A percentile compares a stretch with the other conserved stretches of the same genome.
Conservation (phyloP, 2,329 filamentous ascomycete genomes). For the Lizonia empirigonia region DNA sequence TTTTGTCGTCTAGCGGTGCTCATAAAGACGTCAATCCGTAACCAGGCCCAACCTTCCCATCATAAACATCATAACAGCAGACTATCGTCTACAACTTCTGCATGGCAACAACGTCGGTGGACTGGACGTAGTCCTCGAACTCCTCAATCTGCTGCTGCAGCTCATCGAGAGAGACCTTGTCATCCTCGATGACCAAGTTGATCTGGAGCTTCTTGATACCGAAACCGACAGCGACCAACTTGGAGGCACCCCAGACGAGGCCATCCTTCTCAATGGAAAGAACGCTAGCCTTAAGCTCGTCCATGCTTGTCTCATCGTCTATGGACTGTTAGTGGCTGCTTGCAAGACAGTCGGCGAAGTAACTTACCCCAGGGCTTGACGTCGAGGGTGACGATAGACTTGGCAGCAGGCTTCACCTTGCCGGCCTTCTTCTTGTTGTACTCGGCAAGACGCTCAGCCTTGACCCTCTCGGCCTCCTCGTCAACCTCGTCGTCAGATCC, state of each 20-base stretch:
- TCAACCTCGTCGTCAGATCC: conserved; percentile 72
- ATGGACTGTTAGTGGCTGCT: conserved; percentile 26
- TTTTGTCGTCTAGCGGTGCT: conserved; percentile 40
- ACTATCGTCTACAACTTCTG: conserved; percentile 48
- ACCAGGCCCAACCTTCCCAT: conserved; percentile 29
- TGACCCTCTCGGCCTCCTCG: conserved; percentile 79
- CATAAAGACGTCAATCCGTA: conserved; percentile 43
- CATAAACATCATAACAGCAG: conserved; percentile 29
- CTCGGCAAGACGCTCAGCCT: conserved; percentile 87
- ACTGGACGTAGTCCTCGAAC: conserved; percentile 96
- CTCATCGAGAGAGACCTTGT: conserved; percentile 87
- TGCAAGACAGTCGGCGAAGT: background rate
- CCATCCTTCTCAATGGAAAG: conserved; percentile 87
- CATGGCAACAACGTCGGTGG: conserved; percentile 77
- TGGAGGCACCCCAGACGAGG: conserved; percentile 92
- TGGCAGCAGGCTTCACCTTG: conserved; percentile 90
- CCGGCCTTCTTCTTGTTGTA: conserved; percentile 97
- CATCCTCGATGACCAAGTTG: conserved; percentile 96
- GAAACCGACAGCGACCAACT: conserved; percentile 89
- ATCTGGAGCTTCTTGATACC: conserved; percentile 99
- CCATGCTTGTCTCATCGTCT: conserved; percentile 95
- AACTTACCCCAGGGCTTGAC: conserved; percentile 97
- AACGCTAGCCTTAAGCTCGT: conserved; percentile 77
- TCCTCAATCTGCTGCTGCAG: conserved; percentile 85
- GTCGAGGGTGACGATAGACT: conserved; percentile 94